Conservation (phyloP, 306 rosid genomes). For the Spatholobus suberectus region DNA sequence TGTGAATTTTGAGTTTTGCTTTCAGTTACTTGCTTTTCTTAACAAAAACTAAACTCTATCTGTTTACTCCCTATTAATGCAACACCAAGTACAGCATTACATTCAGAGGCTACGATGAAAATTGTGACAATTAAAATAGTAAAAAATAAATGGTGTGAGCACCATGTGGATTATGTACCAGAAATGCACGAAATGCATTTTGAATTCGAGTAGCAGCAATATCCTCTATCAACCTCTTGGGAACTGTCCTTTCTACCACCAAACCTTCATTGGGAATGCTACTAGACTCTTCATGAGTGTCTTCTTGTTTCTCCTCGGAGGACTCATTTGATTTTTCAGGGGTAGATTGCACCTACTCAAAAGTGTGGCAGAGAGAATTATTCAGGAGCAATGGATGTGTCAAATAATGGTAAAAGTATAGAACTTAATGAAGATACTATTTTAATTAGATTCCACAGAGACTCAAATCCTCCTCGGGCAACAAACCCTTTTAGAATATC, state of each 20-base stretch:
- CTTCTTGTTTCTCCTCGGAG: not conserved
- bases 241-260: constrained; percentile 17
- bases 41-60: constrained; percentile 20
- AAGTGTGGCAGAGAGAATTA: not conserved
- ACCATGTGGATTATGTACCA: constrained; percentile 36
- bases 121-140: not conserved
- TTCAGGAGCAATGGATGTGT: not conserved
- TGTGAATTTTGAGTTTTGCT: not conserved
- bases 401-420: not conserved
- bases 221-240: constrained; percentile 43
- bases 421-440: not conserved
- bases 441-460: not conserved
- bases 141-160: not conserved
- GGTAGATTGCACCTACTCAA: constrained; percentile 40
- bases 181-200: constrained; percentile 62
- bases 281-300: constrained; percentile 35
- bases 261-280: constrained; percentile 33
- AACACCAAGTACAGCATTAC: not conserved
- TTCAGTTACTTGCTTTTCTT: not conserved
- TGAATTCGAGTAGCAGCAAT: constrained; percentile 67
- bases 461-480: not conserved
- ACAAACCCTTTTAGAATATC: not conserved
- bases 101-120: not conserved
- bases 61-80: not conserved
- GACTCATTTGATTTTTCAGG: constrained; percentile 42